Evolutionary conservation across 164 flowering plant species (phyloP), one percentile per base, ranked within the genome.

Genomic region (Vitis cinerea): DNA sequence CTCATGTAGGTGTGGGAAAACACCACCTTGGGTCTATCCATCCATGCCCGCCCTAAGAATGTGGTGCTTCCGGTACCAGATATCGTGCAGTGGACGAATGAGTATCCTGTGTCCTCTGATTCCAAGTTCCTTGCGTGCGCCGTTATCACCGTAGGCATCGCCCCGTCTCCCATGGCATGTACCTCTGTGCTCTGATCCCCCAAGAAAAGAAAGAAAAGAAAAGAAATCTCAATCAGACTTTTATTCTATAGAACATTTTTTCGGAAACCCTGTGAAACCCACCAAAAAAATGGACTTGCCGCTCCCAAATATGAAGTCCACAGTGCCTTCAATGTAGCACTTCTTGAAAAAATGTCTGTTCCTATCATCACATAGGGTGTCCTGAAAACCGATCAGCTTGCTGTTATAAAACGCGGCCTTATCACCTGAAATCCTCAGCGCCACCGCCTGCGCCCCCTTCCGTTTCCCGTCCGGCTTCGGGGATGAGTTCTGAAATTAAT

Each of bases 241-340:
- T 23, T 2, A 0, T 23, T 23, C 27, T 23, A 23, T 1, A 23
- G 1, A 23, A 23, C 27, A 1, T 23, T 0, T 23, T 23, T 23
- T 23, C 2, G 0, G 27, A 0, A 23, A 23, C 27, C 0, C 0
- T 23, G 0, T 23, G 27, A 23, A 1, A 23, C 27, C 27, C 27
- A 23, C 27, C 27, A 23, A 23, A 23, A 23, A 23, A 23, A 23
- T 1, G 27, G 96, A 90, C 63, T 79, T 83, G 27, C 77, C 98
- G 44, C 75, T 83, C 65, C 94, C 97, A 65, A 87, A 91, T 55
- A 91, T 90, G 79, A 91, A 89, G 74, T 91, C 97, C 23, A 89
- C 85, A 14, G 95, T 91, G 67, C 95, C 97, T 79, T 88, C 77
- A 57, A 92, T 84, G 83, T 77, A 81, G 50, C 92, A 88, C 56